These are phyloP conservation scores for Ochromonadaceae sp. DNA, from an alignment of 352 stramenopile genomes.

Conservation along the genomic window DNA sequence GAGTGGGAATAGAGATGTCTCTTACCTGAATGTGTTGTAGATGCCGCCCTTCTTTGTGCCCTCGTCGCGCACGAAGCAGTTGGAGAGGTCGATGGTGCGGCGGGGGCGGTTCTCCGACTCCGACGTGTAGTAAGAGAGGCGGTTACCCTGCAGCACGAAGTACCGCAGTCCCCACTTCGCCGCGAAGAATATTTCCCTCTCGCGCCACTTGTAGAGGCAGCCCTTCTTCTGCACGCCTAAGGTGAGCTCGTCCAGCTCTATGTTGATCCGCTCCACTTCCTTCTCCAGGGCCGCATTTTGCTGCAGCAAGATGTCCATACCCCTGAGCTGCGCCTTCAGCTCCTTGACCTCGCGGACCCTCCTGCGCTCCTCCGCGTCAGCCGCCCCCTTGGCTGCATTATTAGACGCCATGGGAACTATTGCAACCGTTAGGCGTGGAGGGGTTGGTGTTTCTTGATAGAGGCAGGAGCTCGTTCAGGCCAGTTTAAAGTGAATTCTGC, in stretches of 20 bases:
- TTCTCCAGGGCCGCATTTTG: not conserved
- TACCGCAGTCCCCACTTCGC: conserved; percentile 14
- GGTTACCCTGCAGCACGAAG: conserved; percentile 9
- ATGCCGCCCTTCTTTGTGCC: conserved; percentile 15
- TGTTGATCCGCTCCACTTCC: not conserved
- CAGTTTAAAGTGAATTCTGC: too few relatives aligned
- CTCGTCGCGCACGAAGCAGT: conserved; percentile 15
- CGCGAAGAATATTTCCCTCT: conserved; percentile 5
- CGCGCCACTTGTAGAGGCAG: conserved; percentile 13
- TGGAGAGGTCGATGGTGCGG: conserved; percentile 4
- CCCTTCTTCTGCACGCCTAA: conserved; percentile 1
- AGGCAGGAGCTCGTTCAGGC: too few relatives aligned
- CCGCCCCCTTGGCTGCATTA: too few relatives aligned
- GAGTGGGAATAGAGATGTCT: too few relatives aligned
- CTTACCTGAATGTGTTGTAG: not conserved
- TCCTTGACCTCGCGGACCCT: too few relatives aligned
- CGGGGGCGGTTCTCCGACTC: not conserved
- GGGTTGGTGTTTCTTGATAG: too few relatives aligned
- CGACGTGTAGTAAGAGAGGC: conserved; percentile 1
- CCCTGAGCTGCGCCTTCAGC: too few relatives aligned
- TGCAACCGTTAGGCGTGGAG: too few relatives aligned
- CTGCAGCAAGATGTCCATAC: not conserved
- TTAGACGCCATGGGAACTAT: too few relatives aligned
- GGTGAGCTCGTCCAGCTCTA: not conserved
- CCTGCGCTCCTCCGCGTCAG: too few relatives aligned